A percentile compares a stretch with the other conserved stretches of the same genome.
Conservation (phyloP, 208 protist genomes). For the Acanthamoeba triangularis region DNA sequence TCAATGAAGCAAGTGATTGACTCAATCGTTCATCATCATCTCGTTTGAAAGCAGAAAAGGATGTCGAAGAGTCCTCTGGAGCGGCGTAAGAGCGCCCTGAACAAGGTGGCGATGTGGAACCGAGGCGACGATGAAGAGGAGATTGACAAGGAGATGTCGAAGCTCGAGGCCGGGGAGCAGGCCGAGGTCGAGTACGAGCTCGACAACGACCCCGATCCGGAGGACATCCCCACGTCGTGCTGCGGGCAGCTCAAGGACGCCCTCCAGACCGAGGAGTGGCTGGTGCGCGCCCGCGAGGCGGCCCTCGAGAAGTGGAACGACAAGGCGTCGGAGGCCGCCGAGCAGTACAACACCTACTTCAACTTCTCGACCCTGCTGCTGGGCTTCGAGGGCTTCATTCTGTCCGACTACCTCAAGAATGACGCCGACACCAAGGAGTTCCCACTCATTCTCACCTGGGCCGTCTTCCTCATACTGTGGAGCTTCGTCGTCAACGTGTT, state of each 20-base stretch:
- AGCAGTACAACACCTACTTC: constrained; percentile 32
- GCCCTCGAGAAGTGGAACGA: constrained; percentile 8
- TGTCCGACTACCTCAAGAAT: constrained; percentile 43
- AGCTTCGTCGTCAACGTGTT: constrained; percentile 41
- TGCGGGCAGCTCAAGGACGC: neutral
- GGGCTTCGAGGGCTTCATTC: constrained; percentile 21
- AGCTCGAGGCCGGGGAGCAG: neutral
- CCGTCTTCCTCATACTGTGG: constrained; percentile 10
- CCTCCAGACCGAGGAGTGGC: neutral
- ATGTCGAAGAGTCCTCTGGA: neutral
- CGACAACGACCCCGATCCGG: neutral
- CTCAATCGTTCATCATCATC: too few species aligned
- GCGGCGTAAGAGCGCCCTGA: neutral
- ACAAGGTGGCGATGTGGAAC: neutral
- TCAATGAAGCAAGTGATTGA: too few species aligned
- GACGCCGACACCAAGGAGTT: neutral
- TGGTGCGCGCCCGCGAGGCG: neutral
- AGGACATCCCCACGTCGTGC: neutral
- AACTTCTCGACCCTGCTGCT: neutral
- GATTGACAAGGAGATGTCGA: neutral
- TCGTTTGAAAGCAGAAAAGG: too few species aligned
- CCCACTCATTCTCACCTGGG: neutral
- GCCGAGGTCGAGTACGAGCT: neutral
- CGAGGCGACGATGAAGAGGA: neutral
- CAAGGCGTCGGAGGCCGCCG: neutral